These are phyloP conservation scores for Acaromyces ingoldii DNA, from an alignment of 1,284 basidiomycete genomes.

Conservation along the genomic window DNA sequence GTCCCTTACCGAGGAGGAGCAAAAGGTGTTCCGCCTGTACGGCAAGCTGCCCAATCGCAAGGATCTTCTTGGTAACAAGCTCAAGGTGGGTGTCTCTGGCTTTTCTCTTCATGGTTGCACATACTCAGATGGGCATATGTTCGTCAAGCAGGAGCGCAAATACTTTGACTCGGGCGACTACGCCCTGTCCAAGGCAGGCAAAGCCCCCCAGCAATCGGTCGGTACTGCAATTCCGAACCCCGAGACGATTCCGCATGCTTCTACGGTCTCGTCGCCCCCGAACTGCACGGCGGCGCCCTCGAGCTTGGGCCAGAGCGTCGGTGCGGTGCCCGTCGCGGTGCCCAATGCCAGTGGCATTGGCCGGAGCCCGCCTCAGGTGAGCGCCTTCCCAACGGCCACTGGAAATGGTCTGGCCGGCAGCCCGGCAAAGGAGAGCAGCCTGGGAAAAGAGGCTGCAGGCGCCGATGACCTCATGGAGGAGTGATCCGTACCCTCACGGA, in stretches of 20 bases:
- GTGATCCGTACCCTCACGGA: too few species aligned
- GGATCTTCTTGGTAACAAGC: conserved; percentile 87
- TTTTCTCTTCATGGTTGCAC: too few species aligned
- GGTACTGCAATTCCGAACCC: conserved; percentile 93
- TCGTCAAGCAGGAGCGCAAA: conserved; percentile 90
- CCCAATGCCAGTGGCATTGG: conserved; percentile 7
- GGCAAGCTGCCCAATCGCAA: conserved; percentile 89
- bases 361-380: conserved; percentile 22
- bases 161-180: conserved; percentile 98
- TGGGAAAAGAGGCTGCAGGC: conserved; percentile 30
- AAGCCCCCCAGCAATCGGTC: conserved; percentile 75
- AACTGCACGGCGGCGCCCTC: conserved; percentile 6
- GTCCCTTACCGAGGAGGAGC: conserved; percentile 83
- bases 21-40: conserved; percentile 88
- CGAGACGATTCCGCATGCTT: conserved; percentile 58
- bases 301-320: background rate
- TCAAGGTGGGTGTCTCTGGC: conserved; percentile 76
- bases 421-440: conserved; percentile 37
- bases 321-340: conserved; percentile 9
- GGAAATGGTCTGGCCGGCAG: conserved; percentile 19
- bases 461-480: conserved; percentile 41
- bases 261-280: conserved; percentile 31
- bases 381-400: conserved; percentile 26
- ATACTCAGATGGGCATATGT: too few species aligned
- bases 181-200: conserved; percentile 88